Conservation (phyloP, 164 flowering plant species). For the Umbellularia californica region DNA sequence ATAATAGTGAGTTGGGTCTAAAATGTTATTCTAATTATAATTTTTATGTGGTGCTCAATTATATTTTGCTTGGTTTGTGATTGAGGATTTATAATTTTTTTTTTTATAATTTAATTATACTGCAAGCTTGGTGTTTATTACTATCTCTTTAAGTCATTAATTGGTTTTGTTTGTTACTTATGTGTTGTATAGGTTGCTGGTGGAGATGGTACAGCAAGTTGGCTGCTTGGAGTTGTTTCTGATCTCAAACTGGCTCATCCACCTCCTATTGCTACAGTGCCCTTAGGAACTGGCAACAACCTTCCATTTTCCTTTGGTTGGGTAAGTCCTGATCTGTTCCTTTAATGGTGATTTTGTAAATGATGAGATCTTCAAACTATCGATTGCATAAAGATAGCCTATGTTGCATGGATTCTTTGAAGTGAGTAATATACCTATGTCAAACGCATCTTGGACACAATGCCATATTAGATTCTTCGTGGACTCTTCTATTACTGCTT, state of each 20-base stretch:
- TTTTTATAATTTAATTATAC: background rate
- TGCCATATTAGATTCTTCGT: too few relatives aligned
- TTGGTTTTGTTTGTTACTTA: background rate
- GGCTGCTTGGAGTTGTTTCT: conserved; percentile 87
- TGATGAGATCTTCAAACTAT: background rate
- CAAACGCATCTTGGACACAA: too few relatives aligned
- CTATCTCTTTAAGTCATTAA: background rate
- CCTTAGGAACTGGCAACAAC: conserved; percentile 93
- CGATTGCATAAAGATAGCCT: too few relatives aligned
- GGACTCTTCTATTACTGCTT: too few relatives aligned
- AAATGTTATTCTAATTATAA: background rate
- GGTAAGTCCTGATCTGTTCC: conserved; percentile 37
- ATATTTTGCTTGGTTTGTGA: background rate
- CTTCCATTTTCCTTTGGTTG: conserved; percentile 91
- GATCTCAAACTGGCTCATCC: conserved; percentile 77
- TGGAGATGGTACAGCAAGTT: conserved; percentile 97
- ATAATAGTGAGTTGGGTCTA: conserved; percentile 54
- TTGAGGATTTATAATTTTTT: background rate
- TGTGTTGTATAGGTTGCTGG: conserved; percentile 78
- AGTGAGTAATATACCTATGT: too few relatives aligned
- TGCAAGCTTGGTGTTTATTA: background rate
- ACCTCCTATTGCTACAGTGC: conserved; percentile 90
- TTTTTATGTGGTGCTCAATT: background rate
- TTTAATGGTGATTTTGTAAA: background rate
- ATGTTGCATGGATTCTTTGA: too few relatives aligned